These are phyloP conservation scores for Truncatella angustata DNA, from an alignment of 2,329 filamentous ascomycete species.

Conservation along the genomic window DNA sequence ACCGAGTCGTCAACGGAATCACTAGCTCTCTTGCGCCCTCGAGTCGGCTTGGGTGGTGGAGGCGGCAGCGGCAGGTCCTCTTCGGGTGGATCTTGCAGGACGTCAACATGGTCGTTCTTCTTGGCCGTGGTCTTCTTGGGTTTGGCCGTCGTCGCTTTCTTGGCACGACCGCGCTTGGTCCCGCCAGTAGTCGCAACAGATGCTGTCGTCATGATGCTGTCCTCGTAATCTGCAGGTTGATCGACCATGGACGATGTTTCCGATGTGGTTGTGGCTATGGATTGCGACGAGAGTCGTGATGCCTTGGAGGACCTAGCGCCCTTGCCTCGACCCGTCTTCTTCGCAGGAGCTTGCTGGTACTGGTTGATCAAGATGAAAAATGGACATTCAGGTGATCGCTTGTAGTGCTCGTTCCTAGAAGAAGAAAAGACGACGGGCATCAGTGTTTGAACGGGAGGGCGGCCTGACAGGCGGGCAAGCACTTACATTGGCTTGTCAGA, in stretches of 20 bases:
- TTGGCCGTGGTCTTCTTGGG: conserved; percentile 46
- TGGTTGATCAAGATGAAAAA: conserved; percentile 74
- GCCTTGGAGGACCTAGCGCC: conserved; percentile 63
- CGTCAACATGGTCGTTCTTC: conserved; percentile 54
- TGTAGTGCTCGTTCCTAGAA: conserved; percentile 77
- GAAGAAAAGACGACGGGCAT: conserved; percentile 9
- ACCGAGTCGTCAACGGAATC: conserved; percentile 53
- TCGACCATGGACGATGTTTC: conserved; percentile 50
- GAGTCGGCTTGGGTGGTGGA: conserved; percentile 38
- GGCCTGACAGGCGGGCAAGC: not conserved
- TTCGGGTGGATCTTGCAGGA: conserved; percentile 36
- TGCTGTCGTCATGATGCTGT: conserved; percentile 57
- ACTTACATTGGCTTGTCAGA: conserved; percentile 83
- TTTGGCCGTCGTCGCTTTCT: conserved; percentile 52
- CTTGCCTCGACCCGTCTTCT: conserved; percentile 55
- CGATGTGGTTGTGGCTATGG: conserved; percentile 48
- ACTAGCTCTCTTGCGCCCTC: conserved; percentile 63
- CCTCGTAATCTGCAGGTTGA: conserved; percentile 49
- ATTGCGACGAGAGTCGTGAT: conserved; percentile 63
- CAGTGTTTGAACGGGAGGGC: not conserved
- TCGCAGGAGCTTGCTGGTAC: conserved; percentile 46
- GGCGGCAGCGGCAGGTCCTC: conserved; percentile 29
- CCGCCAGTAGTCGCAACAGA: conserved; percentile 58
- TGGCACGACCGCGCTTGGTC: conserved; percentile 48
- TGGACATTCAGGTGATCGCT: conserved; percentile 72